Percentiles rank a stretch among this genome's conserved stretches.
Conservation (phyloP, 78 protist genomes). For the Chrysochromulina tobinii region DNA sequence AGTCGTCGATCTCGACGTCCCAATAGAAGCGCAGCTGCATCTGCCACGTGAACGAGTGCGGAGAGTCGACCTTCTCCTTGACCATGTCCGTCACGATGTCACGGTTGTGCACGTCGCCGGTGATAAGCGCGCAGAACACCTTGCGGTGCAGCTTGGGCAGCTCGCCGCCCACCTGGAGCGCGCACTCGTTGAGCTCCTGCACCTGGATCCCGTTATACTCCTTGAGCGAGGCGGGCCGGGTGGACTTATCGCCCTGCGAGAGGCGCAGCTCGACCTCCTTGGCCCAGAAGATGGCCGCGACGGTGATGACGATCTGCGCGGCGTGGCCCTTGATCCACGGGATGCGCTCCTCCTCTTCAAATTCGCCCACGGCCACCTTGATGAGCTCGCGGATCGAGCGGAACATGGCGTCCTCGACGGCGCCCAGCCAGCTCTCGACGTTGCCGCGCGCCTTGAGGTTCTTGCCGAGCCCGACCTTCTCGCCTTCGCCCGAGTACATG, state of each 20-base stretch:
- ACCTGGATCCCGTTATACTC: background rate
- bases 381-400: conserved; percentile 26
- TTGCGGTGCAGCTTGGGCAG: conserved; percentile 60
- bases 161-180: conserved; percentile 46
- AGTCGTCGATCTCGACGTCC: conserved; percentile 50
- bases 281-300: conserved; percentile 66
- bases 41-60: conserved; percentile 70
- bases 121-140: conserved; percentile 71
- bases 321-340: conserved; percentile 65
- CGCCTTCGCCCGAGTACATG: conserved; percentile 73
- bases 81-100: conserved; percentile 70
- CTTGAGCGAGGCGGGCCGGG: background rate
- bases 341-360: background rate
- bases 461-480: conserved; percentile 54
- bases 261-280: conserved; percentile 39
- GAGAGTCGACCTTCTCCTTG: background rate
- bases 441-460: conserved; percentile 57
- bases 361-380: conserved; percentile 37
- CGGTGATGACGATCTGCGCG: conserved; percentile 61
- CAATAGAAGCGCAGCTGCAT: conserved; percentile 82
- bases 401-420: conserved; percentile 65
- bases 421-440: conserved; percentile 75
- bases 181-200: conserved; percentile 23
- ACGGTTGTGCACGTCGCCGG: conserved; percentile 84
- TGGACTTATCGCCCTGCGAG: background rate